Percentiles rank a stretch among this genome's conserved stretches.
Evolutionary conservation across 2,329 filamentous ascomycete species (phyloP).

Genomic region (Pleomassaria siparia): DNA sequence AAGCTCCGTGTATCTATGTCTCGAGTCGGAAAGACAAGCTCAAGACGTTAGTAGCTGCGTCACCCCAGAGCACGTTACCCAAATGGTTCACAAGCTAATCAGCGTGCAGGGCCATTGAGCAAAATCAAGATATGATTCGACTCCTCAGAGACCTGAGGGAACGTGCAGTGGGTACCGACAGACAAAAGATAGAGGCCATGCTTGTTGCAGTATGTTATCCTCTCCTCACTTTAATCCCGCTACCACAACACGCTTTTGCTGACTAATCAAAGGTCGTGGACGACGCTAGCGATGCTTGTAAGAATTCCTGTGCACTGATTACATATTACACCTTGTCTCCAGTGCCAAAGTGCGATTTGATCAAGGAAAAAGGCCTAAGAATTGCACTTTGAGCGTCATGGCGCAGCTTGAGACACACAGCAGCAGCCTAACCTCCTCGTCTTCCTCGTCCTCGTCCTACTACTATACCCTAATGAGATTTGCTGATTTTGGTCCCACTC

Average conservation of each 20-base stretch:
- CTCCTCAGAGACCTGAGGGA: constrained; percentile 25
- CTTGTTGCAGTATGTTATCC: constrained; percentile 17
- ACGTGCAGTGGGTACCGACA: constrained; percentile 11
- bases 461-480: too few species aligned
- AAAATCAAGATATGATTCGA: constrained; percentile 31
- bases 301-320: too few species aligned
- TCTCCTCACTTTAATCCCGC: neutral
- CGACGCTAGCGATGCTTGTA: constrained; percentile 24
- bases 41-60: constrained; percentile 29
- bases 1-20: constrained; percentile 34
- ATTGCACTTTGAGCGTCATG: too few species aligned
- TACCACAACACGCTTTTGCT: neutral
- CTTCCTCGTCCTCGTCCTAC: too few species aligned
- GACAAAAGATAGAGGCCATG: constrained; percentile 23
- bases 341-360: too few species aligned
- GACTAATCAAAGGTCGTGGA: constrained; percentile 12
- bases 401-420: too few species aligned
- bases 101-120: constrained; percentile 23
- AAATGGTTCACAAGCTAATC: neutral
- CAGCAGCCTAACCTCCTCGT: too few species aligned
- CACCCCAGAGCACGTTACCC: neutral
- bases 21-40: constrained; percentile 38
- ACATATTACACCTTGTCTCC: too few species aligned
- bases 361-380: too few species aligned
- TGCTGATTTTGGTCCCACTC: too few species aligned